phyloP scores from a whole-genome alignment of 257 asterid species.

The Solanum tacnaense region DNA sequence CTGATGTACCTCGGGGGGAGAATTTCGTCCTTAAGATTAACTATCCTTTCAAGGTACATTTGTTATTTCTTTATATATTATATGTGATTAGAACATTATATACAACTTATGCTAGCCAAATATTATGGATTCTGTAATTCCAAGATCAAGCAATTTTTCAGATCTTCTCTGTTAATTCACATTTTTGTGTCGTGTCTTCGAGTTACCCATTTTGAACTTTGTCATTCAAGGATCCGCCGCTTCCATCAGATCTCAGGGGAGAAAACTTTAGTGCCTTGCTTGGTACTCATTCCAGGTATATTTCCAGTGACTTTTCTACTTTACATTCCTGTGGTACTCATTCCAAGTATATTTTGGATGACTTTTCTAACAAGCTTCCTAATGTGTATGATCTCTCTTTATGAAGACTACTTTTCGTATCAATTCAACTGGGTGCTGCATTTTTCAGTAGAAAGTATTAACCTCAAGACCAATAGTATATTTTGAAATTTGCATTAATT shows the following conservation, averaged over 20 bases:
- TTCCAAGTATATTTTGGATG: slow-evolving; percentile 45
- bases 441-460: neutral
- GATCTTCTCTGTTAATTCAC: neutral
- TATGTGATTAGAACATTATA: neutral
- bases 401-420: neutral
- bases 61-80: neutral
- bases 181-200: slow-evolving; percentile 3
- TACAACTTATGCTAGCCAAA: neutral
- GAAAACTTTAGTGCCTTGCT: slow-evolving; percentile 63
- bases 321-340: slow-evolving; percentile 46
- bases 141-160: neutral
- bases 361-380: neutral
- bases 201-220: slow-evolving; percentile 14
- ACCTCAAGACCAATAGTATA: neutral
- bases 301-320: neutral
- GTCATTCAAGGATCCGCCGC: slow-evolving; percentile 62
- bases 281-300: slow-evolving; percentile 90
- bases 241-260: slow-evolving; percentile 88
- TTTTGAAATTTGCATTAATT: neutral
- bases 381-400: neutral
- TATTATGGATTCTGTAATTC: neutral
- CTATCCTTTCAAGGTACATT: slow-evolving; percentile 73
- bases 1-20: slow-evolving; percentile 82
- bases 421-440: neutral
- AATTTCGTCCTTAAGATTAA: slow-evolving; percentile 73